phyloP scores from a whole-genome alignment of 225 moss, liverwort and hornwort species.

The Pleurozium schreberi region DNA sequence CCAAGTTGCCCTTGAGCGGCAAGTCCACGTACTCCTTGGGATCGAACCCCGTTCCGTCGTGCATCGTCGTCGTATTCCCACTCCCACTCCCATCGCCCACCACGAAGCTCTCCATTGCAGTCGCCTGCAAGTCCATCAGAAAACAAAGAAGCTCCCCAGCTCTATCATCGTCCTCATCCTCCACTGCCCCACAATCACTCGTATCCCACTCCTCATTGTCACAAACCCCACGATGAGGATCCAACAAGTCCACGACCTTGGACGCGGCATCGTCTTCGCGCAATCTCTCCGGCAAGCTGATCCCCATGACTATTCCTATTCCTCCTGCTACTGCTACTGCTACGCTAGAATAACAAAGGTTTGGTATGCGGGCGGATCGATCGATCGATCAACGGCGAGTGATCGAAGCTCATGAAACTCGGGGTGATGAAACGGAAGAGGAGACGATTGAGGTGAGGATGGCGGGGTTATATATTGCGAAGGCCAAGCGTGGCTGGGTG shows the following conservation, averaged over 20 bases:
- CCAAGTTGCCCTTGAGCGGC: constrained; percentile 16
- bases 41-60: constrained; percentile 14
- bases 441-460: neutral
- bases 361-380: no score
- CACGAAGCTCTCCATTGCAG: constrained; percentile 21
- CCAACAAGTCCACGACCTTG: neutral
- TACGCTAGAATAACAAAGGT: no score
- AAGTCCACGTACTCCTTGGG: constrained; percentile 52
- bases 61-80: neutral
- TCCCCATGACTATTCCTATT: neutral
- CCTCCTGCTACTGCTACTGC: neutral
- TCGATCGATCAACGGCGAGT: neutral
- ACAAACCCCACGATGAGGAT: neutral
- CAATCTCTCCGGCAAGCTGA: constrained; percentile 20
- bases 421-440: neutral
- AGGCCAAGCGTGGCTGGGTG: neutral
- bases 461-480: neutral
- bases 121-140: constrained; percentile 36
- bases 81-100: neutral
- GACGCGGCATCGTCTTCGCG: neutral
- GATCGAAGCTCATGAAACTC: neutral
- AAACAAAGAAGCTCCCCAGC: constrained; percentile 27
- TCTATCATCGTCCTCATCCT: neutral
- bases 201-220: neutral
- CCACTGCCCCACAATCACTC: neutral